These are phyloP conservation scores for Candida endomychidarum DNA, from an alignment of 805 yeast species.

Conservation along the genomic window DNA sequence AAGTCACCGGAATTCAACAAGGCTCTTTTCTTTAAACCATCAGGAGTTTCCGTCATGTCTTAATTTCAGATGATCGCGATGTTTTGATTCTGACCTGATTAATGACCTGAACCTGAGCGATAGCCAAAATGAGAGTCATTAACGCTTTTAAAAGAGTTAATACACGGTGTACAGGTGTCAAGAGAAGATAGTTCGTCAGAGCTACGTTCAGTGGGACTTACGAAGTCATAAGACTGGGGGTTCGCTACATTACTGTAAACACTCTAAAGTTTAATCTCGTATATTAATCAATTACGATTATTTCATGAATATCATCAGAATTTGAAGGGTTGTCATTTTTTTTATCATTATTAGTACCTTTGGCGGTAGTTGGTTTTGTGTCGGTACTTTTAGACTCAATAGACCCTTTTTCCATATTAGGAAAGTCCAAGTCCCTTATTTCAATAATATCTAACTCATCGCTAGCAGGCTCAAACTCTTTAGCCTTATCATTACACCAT, in stretches of 20 bases:
- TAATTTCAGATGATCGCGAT: slow-evolving; percentile 8
- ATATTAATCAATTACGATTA: background rate
- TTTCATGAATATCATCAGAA: background rate
- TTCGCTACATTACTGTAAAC: no score
- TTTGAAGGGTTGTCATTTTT: background rate
- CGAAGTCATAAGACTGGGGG: no score
- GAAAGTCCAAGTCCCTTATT: slow-evolving; percentile 14
- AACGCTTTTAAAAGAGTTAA: no score
- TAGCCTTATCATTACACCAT: slow-evolving; percentile 38
- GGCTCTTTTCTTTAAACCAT: slow-evolving; percentile 7
- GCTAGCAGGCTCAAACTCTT: slow-evolving; percentile 36
- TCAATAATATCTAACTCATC: slow-evolving; percentile 45
- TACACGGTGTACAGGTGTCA: no score
- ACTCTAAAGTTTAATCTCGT: no score
- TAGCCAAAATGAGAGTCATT: no score
- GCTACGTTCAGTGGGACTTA: no score
- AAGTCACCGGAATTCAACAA: background rate
- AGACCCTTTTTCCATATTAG: background rate
- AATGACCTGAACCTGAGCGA: no score
- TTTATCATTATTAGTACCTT: background rate
- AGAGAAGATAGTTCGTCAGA: no score
- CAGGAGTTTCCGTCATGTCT: slow-evolving; percentile 4
- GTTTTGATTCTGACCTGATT: background rate
- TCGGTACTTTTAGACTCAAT: background rate
- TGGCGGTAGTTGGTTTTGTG: background rate